Percentiles rank a stretch among this genome's conserved stretches.
Conservation (phyloP, 768 basidiomycete genomes). For the Suillus placidus region DNA sequence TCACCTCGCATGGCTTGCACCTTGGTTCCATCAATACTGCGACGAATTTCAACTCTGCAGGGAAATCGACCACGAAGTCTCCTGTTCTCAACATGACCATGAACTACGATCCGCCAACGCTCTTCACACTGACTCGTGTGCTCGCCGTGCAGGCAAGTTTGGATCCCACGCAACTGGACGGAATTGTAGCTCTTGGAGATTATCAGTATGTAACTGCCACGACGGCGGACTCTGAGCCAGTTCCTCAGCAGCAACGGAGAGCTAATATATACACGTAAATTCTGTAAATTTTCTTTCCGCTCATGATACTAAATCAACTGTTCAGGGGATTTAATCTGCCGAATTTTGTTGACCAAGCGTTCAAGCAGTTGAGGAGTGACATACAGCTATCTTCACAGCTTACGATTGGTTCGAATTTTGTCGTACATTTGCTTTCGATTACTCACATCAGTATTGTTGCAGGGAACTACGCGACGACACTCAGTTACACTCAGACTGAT, state of each 20-base stretch:
- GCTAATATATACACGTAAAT: conserved; percentile 58
- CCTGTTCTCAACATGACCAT: conserved; percentile 62
- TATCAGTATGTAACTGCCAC: conserved; percentile 51
- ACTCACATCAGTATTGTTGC: conserved; percentile 13
- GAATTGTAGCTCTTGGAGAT: conserved; percentile 68
- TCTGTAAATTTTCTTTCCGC: background rate
- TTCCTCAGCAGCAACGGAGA: conserved; percentile 33
- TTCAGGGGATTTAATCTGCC: conserved; percentile 64
- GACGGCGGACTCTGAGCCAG: conserved; percentile 36
- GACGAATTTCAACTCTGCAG: conserved; percentile 52
- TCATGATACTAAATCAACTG: conserved; percentile 2
- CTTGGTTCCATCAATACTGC: conserved; percentile 62
- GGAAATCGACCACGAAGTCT: conserved; percentile 57
- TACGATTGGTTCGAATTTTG: conserved; percentile 48
- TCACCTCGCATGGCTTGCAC: conserved; percentile 60
- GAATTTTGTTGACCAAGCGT: conserved; percentile 64
- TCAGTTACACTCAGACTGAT: conserved; percentile 59
- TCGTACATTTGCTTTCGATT: background rate
- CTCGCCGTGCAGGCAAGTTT: conserved; percentile 67
- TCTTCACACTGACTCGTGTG: conserved; percentile 72
- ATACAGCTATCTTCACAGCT: conserved; percentile 57
- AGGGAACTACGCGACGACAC: conserved; percentile 66
- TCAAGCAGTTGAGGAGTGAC: conserved; percentile 64
- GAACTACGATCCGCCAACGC: conserved; percentile 67
- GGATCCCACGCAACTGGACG: conserved; percentile 62